Conservation (phyloP, 768 basidiomycete genomes). For the Cytidiella melzeri region DNA sequence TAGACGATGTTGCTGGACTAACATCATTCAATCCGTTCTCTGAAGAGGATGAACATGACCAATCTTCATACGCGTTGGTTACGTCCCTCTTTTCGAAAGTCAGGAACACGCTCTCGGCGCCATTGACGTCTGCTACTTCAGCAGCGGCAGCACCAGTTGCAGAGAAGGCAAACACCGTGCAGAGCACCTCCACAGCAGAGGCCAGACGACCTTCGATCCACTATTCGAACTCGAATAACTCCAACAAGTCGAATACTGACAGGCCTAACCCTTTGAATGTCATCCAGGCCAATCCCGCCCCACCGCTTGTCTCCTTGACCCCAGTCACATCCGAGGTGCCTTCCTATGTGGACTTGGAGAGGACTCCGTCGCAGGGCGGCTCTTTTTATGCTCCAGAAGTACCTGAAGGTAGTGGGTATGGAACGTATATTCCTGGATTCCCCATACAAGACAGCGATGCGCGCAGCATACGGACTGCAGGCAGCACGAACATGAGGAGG, state of each 20-base stretch:
- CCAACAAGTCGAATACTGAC: constrained; percentile 46
- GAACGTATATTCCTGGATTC: constrained; percentile 84
- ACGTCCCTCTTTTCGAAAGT: constrained; percentile 75
- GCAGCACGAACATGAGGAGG: constrained; percentile 52
- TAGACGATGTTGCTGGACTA: constrained; percentile 62
- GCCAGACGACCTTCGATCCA: constrained; percentile 57
- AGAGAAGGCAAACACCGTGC: constrained; percentile 25
- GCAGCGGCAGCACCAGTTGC: constrained; percentile 26
- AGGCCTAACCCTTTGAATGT: constrained; percentile 53
- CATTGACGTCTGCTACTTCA: constrained; percentile 47
- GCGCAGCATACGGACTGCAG: constrained; percentile 71
- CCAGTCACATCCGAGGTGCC: constrained; percentile 79
- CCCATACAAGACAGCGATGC: constrained; percentile 83
- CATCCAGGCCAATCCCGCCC: constrained; percentile 53
- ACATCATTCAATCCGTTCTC: constrained; percentile 90
- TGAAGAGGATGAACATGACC: constrained; percentile 89
- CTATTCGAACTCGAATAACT: constrained; percentile 38
- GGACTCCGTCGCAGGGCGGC: constrained; percentile 46
- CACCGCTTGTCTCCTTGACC: constrained; percentile 79
- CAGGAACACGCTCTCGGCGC: constrained; percentile 71
- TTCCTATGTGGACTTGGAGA: constrained; percentile 62
- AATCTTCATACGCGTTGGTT: constrained; percentile 80
- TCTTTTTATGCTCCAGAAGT: constrained; percentile 50
- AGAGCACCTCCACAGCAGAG: constrained; percentile 33
- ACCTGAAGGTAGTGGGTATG: constrained; percentile 52